Base-by-base conservation (phyloP, 176 grass and related monocot species). In the Oropetium thomaeum region DNA sequence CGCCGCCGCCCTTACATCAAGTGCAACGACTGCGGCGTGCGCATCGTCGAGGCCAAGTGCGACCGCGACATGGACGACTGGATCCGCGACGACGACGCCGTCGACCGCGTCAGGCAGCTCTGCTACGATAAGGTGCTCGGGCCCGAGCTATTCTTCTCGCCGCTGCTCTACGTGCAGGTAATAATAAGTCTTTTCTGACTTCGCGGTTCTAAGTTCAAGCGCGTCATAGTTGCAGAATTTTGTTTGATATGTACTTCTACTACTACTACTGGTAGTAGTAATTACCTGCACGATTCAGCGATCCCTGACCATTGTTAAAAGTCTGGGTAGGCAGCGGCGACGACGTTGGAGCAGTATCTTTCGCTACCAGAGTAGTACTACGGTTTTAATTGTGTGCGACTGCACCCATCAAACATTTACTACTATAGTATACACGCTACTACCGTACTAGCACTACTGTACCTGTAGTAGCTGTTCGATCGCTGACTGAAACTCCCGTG, bases 21-120 rank as follows among this genome's bases (percentile, higher is more conserved):
- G 83, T 97, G 89, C 72, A 99, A 99, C 32, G 96, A 99, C 81
- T 99, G 82, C 40, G 96, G 96, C 54, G 89, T 99, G 8, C 88
- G 92, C 73, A 96, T 99, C 71, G 37, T 99, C 2, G 96, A 99
- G 84, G 89, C 87, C 19, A 84, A 26, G 52, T 99, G 96, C 64
- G 53, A 73, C 51, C 41, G 70, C 29, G 58, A 32, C 7, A 67
- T 99, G 20, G 92, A 44, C 25, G 89, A 92, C 0, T 99, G 92
- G 92, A 49, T 99, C 65, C 44, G 71, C 0, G 77, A 74, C 47
- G 83, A 78, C 79, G 73, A 25, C 19, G 10, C 71, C 5, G 10
- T 8, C 0, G 73, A 79, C 19, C 42, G 86, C 15, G 19, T 79
- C 67, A 49, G 29, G n/a, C 58, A 51, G 0, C 96, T 99, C 40